These are phyloP conservation scores for button mushroom (Agaricus bisporus) DNA, from an alignment of 768 basidiomycete genomes.

Conservation along the genomic window DNA sequence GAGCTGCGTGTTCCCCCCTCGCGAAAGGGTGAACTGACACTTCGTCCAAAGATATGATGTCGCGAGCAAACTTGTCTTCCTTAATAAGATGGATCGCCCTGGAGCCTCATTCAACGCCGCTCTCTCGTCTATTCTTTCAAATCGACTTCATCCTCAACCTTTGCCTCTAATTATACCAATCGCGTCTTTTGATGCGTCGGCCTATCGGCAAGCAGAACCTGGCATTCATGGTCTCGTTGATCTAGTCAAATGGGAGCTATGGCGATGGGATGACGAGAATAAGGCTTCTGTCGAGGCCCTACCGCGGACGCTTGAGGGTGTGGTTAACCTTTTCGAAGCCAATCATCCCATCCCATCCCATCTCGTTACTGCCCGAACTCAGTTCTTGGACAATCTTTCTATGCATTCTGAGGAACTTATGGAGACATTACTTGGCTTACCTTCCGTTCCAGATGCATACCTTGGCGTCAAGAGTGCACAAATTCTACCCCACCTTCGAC, in stretches of 20 bases:
- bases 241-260: slow-evolving; percentile 77
- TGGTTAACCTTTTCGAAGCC: slow-evolving; percentile 38
- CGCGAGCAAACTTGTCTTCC: slow-evolving; percentile 67
- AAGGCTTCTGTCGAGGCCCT: slow-evolving; percentile 37
- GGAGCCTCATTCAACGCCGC: slow-evolving; percentile 77
- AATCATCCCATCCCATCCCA: slow-evolving; percentile 67
- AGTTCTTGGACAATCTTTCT: slow-evolving; percentile 71
- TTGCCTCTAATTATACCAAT: slow-evolving; percentile 66
- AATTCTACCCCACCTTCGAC: slow-evolving; percentile 62
- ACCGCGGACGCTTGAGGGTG: slow-evolving; percentile 41
- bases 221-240: slow-evolving; percentile 84
- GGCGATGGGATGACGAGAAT: slow-evolving; percentile 64
- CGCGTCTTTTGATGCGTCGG: slow-evolving; percentile 62
- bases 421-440: slow-evolving; percentile 55
- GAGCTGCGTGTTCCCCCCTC: slow-evolving; percentile 23
- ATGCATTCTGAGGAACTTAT: slow-evolving; percentile 82
- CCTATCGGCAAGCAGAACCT: slow-evolving; percentile 71
- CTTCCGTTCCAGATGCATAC: slow-evolving; percentile 58
- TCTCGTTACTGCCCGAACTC: slow-evolving; percentile 58
- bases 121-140: slow-evolving; percentile 62
- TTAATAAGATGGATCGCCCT: slow-evolving; percentile 86
- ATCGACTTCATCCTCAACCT: slow-evolving; percentile 73
- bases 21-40: not conserved
- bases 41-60: slow-evolving; percentile 61
- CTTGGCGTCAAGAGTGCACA: slow-evolving; percentile 45